Evolutionary conservation across 1,284 basidiomycete species (phyloP), one percentile per base, ranked within the genome.

Genomic region (Cutaneotrichosporon sp.): DNA sequence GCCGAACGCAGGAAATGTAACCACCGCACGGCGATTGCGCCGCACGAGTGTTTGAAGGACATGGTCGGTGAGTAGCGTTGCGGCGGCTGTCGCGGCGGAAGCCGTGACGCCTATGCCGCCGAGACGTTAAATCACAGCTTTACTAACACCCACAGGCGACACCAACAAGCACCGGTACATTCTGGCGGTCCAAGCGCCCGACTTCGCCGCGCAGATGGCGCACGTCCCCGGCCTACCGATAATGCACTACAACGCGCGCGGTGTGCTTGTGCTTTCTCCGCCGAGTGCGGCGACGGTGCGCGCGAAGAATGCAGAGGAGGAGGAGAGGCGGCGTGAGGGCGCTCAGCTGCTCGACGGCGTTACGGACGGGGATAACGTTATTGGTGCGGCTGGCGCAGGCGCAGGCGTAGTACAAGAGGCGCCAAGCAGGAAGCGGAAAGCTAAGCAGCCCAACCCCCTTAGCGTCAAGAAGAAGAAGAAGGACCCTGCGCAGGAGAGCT

Each of bases 1-100:
- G 96, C 93, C 66, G 94, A 97, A 76, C 80, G 94, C 49, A 76
- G 94, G 58, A 89, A 88, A 75, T 98, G 94, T 72, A 97, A 97
- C 70, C 94, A 98, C 69, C 80, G 85, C 58, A 86, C 90, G 67
- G 79, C 78, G 1, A 85, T 94, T 37, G 80, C 81, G 0, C 86
- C 87, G 17, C 82, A 87, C 46, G 88, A 89, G n/a, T 98, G 94
- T 70, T 76, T 98, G 35, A 72, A 79, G 13, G 83, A 83, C 54
- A 85, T 96, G 46, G 80, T 96, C 42, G 93, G 92, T 87, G 65
- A 60, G 85, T 69, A 10, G 36, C 12, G 49, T 3, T 21, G 38
- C 8, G 34, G 26, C 4, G 23, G 2, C 23, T 14, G 15, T 8
- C 14, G n/a, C 5, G 42, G 8, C 9, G 23, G 15, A 4, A 23